Conservation (phyloP, 108 stramenopile species). For the Conticribra guillardii region DNA sequence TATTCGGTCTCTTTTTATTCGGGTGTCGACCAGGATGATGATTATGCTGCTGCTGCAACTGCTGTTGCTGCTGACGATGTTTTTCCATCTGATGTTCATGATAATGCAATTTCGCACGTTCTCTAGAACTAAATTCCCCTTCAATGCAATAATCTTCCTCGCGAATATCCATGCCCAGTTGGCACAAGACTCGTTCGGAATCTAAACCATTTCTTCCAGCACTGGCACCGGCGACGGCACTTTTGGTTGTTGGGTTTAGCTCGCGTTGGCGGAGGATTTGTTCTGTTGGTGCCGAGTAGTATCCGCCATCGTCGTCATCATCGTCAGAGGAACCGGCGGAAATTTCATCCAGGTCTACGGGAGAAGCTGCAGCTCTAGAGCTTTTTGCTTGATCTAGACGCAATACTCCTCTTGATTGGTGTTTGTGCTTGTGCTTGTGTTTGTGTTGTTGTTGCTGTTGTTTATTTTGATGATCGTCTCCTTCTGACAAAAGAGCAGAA, state of each 20-base stretch:
- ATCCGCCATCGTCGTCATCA: background rate
- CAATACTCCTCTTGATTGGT: too few relatives aligned
- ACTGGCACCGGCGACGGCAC: background rate
- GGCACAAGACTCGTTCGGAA: slow-evolving; percentile 22
- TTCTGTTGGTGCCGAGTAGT: background rate
- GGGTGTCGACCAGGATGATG: background rate
- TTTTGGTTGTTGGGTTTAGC: too few relatives aligned
- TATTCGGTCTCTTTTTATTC: background rate
- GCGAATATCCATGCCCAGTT: slow-evolving; percentile 39
- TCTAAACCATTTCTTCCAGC: background rate
- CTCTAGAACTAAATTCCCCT: slow-evolving; percentile 9
- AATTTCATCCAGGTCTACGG: background rate
- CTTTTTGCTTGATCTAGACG: too few relatives aligned
- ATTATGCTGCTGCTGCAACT: background rate
- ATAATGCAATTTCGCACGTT: background rate
- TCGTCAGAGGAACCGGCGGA: background rate
- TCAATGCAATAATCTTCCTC: slow-evolving; percentile 41
- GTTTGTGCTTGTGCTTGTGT: too few relatives aligned
- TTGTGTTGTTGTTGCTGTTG: too few relatives aligned
- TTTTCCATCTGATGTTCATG: background rate
- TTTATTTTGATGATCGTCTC: too few relatives aligned
- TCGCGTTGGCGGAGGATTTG: background rate
- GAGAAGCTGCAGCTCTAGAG: too few relatives aligned
- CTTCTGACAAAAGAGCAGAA: too few relatives aligned
- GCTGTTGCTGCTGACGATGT: background rate